Evolutionary conservation across 2,329 filamentous ascomycete genomes (phyloP), one percentile per base, ranked within the genome.

Genomic region (Ophiostoma himal-ulmi): DNA sequence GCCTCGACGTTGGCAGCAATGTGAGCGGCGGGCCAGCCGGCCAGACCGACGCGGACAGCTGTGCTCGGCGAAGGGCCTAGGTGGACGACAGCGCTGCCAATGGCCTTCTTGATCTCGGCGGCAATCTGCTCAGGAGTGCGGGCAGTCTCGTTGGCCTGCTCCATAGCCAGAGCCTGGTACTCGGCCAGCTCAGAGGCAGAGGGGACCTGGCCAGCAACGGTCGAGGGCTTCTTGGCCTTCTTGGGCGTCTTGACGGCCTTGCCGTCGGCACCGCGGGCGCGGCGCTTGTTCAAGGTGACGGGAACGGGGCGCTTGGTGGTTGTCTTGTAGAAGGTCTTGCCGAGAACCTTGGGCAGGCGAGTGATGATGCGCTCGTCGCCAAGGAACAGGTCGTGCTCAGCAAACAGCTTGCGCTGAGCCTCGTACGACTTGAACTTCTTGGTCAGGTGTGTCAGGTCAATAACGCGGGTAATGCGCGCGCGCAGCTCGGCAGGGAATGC

Each of bases 341-440:
- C 95, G 14, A 99, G 88, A 2, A 89, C 83, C 74, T 87, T 86
- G 70, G 94, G 92, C 72, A 98, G 85, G 37, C 84, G 82, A 78
- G 86, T 89, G 77, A 89, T 84, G 76, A 99, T 91, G 67, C 95
- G 86, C 77, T 97, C 92, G 79, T 99, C 95, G 69, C 91, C 94
- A 71, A 99, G 85, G 82, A 99, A 98, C 70, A 98, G 83, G 78
- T 98, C 95, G 80, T 97, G 93, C 79, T 97, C 92, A 64, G 88
- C 83, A 73, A 90, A 86, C 48, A 99, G 86, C 79, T 95, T 92
- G 74, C 95, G 86, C 80, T 92, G 89, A 69, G 88, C 88, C 82
- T 99, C 95, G 81, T 92, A 99, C 72, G 91, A 88, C 83, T 91
- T 89, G 85, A 91, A 97, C 82, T 95, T 94, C 75, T 89, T 86